These are phyloP conservation scores for Hirschfeldia incana DNA, from an alignment of 345 rosid genomes.

Conservation along the genomic window DNA sequence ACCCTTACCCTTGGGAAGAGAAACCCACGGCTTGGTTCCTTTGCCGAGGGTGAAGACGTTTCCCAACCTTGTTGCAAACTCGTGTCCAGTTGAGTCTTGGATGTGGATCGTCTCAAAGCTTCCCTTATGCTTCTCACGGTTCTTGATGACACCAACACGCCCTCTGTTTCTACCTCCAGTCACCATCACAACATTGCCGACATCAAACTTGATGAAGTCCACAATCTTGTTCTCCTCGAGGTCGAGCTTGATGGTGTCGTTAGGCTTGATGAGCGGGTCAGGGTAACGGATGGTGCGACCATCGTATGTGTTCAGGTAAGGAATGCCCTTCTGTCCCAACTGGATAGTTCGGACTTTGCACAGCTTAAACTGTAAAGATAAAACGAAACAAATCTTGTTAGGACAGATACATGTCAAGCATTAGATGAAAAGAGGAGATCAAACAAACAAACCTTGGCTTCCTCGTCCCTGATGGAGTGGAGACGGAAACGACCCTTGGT, in stretches of 20 bases:
- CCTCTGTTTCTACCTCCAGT: neutral
- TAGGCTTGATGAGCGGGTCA: neutral
- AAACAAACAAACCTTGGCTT: neutral
- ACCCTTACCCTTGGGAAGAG: neutral
- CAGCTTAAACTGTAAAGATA: neutral
- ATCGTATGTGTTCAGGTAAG: neutral
- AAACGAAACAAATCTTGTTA: neutral
- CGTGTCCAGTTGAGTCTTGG: neutral
- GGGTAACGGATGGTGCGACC: constrained; percentile 1
- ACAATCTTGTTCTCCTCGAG: neutral
- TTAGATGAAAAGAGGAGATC: neutral
- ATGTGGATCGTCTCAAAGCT: neutral
- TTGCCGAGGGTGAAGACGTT: neutral
- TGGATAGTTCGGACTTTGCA: neutral
- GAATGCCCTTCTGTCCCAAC: neutral
- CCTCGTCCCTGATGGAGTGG: constrained; percentile 34
- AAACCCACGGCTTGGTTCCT: neutral
- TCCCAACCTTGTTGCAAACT: neutral
- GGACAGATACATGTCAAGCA: neutral
- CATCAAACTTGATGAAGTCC: neutral
- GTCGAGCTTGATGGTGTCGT: neutral
- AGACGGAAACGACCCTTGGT: constrained; percentile 34
- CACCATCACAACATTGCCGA: neutral
- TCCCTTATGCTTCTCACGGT: neutral
- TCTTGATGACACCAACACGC: neutral